Conservation (phyloP, 441 rosid species). For the Raphanus hybrid region DNA sequence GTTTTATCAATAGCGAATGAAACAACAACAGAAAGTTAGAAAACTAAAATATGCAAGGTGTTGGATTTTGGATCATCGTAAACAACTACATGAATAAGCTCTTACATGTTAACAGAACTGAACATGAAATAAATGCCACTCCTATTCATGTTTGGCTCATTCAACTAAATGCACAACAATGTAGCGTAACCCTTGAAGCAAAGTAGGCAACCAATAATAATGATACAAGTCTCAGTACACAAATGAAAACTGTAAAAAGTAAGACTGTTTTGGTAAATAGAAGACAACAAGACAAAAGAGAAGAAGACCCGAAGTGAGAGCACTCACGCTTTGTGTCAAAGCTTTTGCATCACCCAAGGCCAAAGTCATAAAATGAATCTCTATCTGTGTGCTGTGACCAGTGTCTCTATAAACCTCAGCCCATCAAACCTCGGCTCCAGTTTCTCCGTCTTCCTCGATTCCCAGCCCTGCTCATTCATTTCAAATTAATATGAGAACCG, state of each 20-base stretch:
- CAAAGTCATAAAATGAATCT: constrained; percentile 9
- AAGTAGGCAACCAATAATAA: neutral
- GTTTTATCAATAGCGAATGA: too few relatives aligned
- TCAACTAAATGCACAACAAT: neutral
- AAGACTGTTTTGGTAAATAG: constrained; percentile 8
- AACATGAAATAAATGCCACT: neutral
- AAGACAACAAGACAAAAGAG: constrained; percentile 5
- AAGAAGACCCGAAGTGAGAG: constrained; percentile 33
- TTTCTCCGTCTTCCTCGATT: constrained; percentile 44
- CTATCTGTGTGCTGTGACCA: constrained; percentile 85
- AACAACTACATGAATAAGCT: too few relatives aligned
- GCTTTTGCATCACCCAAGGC: constrained; percentile 29
- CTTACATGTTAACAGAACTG: too few relatives aligned
- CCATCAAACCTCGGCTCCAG: constrained; percentile 87
- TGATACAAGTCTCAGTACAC: constrained; percentile 9
- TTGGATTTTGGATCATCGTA: too few relatives aligned
- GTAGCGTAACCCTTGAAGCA: constrained; percentile 7
- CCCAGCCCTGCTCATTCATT: constrained; percentile 38
- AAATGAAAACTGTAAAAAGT: neutral
- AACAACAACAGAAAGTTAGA: too few relatives aligned
- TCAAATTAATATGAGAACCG: neutral
- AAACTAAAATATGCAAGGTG: too few relatives aligned
- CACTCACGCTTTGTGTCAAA: constrained; percentile 40
- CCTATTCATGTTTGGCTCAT: neutral
- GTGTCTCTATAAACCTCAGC: constrained; percentile 89